Evolutionary conservation across 2,329 filamentous ascomycete species (phyloP).

Genomic region (Cryoendolithus antarcticus): DNA sequence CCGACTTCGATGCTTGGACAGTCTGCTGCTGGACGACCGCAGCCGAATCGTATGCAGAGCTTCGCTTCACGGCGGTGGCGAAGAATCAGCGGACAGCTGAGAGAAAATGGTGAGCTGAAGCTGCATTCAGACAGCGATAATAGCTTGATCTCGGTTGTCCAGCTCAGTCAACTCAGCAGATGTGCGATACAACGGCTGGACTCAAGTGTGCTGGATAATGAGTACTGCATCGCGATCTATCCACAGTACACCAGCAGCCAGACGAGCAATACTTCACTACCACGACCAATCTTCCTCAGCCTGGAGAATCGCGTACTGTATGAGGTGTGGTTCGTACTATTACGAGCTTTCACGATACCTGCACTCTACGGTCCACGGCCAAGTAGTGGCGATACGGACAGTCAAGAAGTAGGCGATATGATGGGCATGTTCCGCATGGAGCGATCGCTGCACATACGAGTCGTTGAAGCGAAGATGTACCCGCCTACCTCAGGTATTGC

Average conservation of each 20-base stretch:
- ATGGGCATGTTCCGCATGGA: conserved; percentile 51
- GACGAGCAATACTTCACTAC: conserved; percentile 55
- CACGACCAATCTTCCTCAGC: conserved; percentile 76
- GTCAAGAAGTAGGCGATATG: conserved; percentile 20
- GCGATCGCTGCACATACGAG: conserved; percentile 44
- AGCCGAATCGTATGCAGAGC: conserved; percentile 44
- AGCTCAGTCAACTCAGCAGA: conserved; percentile 76
- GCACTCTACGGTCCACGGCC: conserved; percentile 60
- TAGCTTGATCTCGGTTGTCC: conserved; percentile 66
- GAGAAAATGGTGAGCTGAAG: conserved; percentile 90
- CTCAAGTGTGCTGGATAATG: conserved; percentile 78
- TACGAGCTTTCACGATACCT: conserved; percentile 83
- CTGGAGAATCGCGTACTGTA: conserved; percentile 81
- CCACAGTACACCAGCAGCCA: conserved; percentile 75
- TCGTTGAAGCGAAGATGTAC: conserved; percentile 50
- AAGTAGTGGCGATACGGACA: conserved; percentile 12
- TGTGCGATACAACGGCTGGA: conserved; percentile 86
- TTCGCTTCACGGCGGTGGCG: conserved; percentile 59
- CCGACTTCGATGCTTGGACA: conserved; percentile 7
- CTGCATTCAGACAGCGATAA: conserved; percentile 78
- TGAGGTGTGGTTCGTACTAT: conserved; percentile 90
- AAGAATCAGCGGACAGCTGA: conserved; percentile 79
- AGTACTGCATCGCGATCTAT: conserved; percentile 91
- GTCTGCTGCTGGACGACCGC: conserved; percentile 27
- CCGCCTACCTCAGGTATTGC: conserved; percentile 14